Conservation (phyloP, 2,329 filamentous ascomycete genomes). For the Dendryphion nanum region DNA sequence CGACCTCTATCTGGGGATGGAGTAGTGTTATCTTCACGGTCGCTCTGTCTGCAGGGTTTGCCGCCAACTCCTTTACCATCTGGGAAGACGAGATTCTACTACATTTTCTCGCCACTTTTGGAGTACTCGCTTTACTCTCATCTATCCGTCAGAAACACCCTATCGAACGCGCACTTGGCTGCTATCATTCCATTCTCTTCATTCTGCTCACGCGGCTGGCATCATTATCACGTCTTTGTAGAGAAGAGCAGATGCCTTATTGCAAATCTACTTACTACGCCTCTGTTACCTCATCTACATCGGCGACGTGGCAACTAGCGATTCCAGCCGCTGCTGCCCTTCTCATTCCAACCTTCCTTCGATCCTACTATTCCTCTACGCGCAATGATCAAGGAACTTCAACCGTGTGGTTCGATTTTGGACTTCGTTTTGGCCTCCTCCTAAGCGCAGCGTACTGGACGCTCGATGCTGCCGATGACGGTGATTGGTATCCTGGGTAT, state of each 20-base stretch:
- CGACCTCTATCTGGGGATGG: slow-evolving; percentile 85
- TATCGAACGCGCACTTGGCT: slow-evolving; percentile 69
- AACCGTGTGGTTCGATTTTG: slow-evolving; percentile 77
- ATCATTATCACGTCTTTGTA: slow-evolving; percentile 86
- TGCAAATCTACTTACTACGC: slow-evolving; percentile 96
- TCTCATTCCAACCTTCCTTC: slow-evolving; percentile 70
- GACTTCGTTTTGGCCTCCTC: slow-evolving; percentile 72
- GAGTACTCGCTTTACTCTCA: slow-evolving; percentile 68
- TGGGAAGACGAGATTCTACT: slow-evolving; percentile 96
- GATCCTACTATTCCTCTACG: slow-evolving; percentile 77
- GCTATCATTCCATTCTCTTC: slow-evolving; percentile 84
- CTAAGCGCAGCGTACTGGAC: slow-evolving; percentile 82
- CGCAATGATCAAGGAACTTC: slow-evolving; percentile 86
- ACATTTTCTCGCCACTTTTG: slow-evolving; percentile 89
- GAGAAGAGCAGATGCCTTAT: slow-evolving; percentile 97
- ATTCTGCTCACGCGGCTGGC: slow-evolving; percentile 74
- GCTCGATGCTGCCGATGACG: slow-evolving; percentile 84
- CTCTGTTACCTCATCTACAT: slow-evolving; percentile 87
- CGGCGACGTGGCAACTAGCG: slow-evolving; percentile 81
- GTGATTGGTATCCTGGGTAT: slow-evolving; percentile 68
- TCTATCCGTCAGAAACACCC: slow-evolving; percentile 70
- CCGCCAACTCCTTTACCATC: slow-evolving; percentile 96
- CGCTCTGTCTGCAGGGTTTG: slow-evolving; percentile 90
- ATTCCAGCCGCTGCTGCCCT: slow-evolving; percentile 76
- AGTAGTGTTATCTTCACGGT: slow-evolving; percentile 75